Base-by-base conservation (phyloP, 1,284 basidiomycete genomes). In the Neotropicomus parvogracilis region DNA sequence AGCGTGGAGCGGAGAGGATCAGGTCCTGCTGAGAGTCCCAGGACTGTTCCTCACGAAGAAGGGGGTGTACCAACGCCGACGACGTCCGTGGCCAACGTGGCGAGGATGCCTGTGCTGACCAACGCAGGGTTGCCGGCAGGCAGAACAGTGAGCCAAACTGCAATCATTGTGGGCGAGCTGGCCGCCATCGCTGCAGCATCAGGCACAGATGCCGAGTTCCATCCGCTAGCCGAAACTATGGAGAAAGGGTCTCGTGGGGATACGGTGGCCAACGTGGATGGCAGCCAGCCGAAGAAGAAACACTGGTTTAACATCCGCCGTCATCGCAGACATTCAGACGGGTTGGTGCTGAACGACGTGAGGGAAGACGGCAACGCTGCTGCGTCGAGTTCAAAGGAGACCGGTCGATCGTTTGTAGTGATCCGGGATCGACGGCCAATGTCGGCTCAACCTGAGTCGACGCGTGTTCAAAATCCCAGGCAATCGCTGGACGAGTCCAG, bases 121-220 rank as follows among this genome's bases (percentile, higher is more conserved):
- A 64, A 45, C 7, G 62, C 71, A 24, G 72, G 61, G 45, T 63
- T 85, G 16, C 82, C 83, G 0, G 74, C 77, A 4, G 83, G 85
- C 9, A 79, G 88, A 28, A 88, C 80, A n/a, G 81, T 82, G 68
- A 88, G 85, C 20, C 88, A 91, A 61, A 84, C 81, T 6, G 88
- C 88, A 1, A 79, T 91, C 52, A 80, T 91, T 21, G 34, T 70
- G 17, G 54, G 61, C 32, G 50, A 70, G 50, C 39, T 62, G 50
- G 59, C 61, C 6, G 56, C 54, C 11, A 50, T 48, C 35, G 55
- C 52, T 37, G 33, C 44, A 17, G 41, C 46, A 2, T 50, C 57
- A 31, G 36, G 49, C 13, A 40, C 50, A 19, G 31, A 38, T 14
- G 26, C 52, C 31, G 54, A 69, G 27, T 54, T 52, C 21, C 53